Percentiles rank a stretch among this genome's conserved stretches.
These are phyloP conservation scores for Boletus pseudo-olivaceus DNA, from an alignment of 768 basidiomycete genomes.

Conservation along the genomic window DNA sequence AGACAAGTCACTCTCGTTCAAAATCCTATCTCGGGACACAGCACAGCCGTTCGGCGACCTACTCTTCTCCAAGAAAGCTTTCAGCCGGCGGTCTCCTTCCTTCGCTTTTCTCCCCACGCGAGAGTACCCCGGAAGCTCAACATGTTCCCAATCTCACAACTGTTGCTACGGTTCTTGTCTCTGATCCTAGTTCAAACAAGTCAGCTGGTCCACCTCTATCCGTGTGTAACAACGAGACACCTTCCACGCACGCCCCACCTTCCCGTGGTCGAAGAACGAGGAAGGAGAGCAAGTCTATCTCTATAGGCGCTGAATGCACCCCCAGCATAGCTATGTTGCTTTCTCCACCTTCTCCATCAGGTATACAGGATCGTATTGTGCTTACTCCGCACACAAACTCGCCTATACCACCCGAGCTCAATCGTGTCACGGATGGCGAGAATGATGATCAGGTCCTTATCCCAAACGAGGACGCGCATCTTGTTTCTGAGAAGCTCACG, in stretches of 20 bases:
- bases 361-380: neutral
- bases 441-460: neutral
- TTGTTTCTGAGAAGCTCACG: neutral
- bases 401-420: neutral
- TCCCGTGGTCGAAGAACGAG: constrained; percentile 18
- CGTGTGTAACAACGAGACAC: neutral
- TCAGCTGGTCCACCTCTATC: neutral
- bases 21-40: constrained; percentile 11
- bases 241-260: neutral
- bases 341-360: constrained; percentile 24
- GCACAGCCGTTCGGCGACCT: neutral
- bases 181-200: neutral
- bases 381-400: constrained; percentile 5
- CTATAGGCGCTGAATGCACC: constrained; percentile 2
- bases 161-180: constrained; percentile 7
- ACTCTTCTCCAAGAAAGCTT: constrained; percentile 9
- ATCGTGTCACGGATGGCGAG: neutral
- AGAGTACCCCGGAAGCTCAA: neutral
- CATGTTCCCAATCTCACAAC: constrained; percentile 10
- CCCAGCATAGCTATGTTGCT: constrained; percentile 22
- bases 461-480: neutral
- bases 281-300: constrained; percentile 8
- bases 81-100: constrained; percentile 17
- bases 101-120: constrained; percentile 12
- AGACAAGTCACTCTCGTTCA: constrained; percentile 17